Evolutionary conservation across 2,329 filamentous ascomycete genomes (phyloP), one percentile per base, ranked within the genome.

Genomic region (Chalaropsis ovoidea): DNA sequence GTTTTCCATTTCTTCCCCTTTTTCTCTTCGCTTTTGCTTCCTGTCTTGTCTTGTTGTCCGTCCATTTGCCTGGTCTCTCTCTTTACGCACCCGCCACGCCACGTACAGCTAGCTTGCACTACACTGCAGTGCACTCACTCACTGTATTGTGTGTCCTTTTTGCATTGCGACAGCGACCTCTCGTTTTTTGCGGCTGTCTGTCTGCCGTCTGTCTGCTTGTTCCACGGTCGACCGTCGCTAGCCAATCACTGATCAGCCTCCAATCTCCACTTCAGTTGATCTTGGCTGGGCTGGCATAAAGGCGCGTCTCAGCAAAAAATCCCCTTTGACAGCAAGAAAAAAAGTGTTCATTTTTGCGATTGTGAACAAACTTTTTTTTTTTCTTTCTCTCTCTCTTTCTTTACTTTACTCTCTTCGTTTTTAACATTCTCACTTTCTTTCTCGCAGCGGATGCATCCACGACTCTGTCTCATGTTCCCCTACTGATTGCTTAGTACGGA

Each of bases 221-320:
- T 22, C 42, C 19, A 15, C 60, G 41, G 35, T 5, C 27, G 42
- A n/a, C 11, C 27, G 3, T 27, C 42, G 22, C 13, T 31, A 62
- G 60, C 41, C 60, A 43, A 45, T 62, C 41, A 47, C 60, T 15
- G 61, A 27, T 42, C 61, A 62, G 61, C 61, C 61, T 47, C 43
- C 43, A 47, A 49, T 31, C 45, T 49, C 61, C 43, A 47, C 52
- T 58, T 39, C 52, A 41, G 24, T 61, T 24, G 19, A 27, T 17
- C 17, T 27, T 62, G n/a, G 56, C 61, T 58, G 24, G 52, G 52
- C 52, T 58, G 52, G 52, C 27, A 39, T 58, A 58, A 58, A 62
- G 61, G 61, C 43, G 43, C 61, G 42, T 49, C 61, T 47, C 41
- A 47, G 24, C 41, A 61, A 24, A 22, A 61, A 39, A 39, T 47